These are phyloP conservation scores for Zhuliangozyma parablackwelliae DNA, from an alignment of 1,139 yeast species.

Conservation along the genomic window DNA sequence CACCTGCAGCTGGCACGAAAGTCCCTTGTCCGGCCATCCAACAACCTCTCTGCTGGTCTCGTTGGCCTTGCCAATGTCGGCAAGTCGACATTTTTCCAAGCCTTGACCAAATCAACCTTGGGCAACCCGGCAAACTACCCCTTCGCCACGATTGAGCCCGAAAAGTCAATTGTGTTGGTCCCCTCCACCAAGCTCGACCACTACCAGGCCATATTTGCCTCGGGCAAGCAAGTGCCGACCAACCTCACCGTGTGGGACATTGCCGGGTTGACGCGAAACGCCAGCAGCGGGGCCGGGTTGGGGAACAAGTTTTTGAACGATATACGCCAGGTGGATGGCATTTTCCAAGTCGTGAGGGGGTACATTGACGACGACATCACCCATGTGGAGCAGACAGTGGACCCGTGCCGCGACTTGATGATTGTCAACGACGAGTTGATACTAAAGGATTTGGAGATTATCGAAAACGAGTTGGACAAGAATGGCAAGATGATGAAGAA, in stretches of 20 bases:
- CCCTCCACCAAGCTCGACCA: constrained; percentile 49
- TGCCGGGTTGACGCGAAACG: constrained; percentile 73
- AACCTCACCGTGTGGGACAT: constrained; percentile 62
- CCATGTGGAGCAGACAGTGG: constrained; percentile 62
- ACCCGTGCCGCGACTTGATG: constrained; percentile 64
- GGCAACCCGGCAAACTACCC: constrained; percentile 82
- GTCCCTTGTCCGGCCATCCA: constrained; percentile 52
- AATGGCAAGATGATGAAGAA: constrained; percentile 39
- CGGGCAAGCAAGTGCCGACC: constrained; percentile 52
- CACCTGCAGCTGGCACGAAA: too few species aligned
- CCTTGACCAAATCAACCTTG: constrained; percentile 63
- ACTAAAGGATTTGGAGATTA: constrained; percentile 65
- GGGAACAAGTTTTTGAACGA: constrained; percentile 73
- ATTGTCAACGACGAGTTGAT: constrained; percentile 70
- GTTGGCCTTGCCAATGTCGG: constrained; percentile 81
- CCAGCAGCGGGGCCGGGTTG: constrained; percentile 70
- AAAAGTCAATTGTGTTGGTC: constrained; percentile 57
- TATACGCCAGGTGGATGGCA: constrained; percentile 69
- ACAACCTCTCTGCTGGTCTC: constrained; percentile 51
- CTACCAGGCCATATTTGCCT: constrained; percentile 40
- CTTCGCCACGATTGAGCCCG: constrained; percentile 75
- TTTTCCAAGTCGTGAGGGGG: constrained; percentile 67
- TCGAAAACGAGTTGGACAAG: constrained; percentile 52
- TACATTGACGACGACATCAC: constrained; percentile 65
- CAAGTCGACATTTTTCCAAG: constrained; percentile 62